Percentiles rank a stretch among this genome's conserved stretches.
phyloP scores from a whole-genome alignment of 2,329 filamentous ascomycete genomes.

The Aspergillus fumigatiaffinis region DNA sequence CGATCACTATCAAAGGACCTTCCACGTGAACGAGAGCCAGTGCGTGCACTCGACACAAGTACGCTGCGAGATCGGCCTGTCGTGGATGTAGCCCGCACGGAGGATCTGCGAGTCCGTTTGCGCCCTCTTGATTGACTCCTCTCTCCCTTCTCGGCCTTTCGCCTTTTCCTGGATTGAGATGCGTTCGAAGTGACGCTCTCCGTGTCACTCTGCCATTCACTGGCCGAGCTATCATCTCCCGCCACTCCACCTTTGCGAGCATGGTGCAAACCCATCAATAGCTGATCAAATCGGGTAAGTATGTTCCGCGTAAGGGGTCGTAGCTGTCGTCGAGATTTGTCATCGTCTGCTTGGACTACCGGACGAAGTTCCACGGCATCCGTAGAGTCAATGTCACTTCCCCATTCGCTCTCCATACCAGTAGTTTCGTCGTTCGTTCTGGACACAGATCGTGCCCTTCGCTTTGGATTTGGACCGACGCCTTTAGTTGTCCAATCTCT shows the following conservation, averaged over 20 bases:
- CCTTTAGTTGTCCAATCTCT: constrained; percentile 33
- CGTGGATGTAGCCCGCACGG: constrained; percentile 3
- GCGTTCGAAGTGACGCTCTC: constrained; percentile 21
- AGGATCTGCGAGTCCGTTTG: constrained; percentile 19
- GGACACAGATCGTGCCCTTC: constrained; percentile 2
- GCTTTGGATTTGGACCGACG: neutral
- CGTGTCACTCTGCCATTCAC: constrained; percentile 26
- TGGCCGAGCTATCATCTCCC: constrained; percentile 22
- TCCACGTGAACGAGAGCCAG: constrained; percentile 9
- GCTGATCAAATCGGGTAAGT: constrained; percentile 63
- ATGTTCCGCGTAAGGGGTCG: constrained; percentile 67
- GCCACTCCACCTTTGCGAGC: constrained; percentile 52
- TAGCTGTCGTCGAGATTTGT: constrained; percentile 60
- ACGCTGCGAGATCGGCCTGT: constrained; percentile 6
- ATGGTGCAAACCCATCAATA: constrained; percentile 68
- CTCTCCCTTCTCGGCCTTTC: neutral
- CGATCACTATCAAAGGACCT: constrained; percentile 14
- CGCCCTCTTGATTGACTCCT: constrained; percentile 23
- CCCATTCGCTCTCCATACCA: constrained; percentile 16
- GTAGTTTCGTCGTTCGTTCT: constrained; percentile 15
- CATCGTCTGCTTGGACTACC: constrained; percentile 66
- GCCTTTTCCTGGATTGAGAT: constrained; percentile 10
- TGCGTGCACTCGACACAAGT: constrained; percentile 5
- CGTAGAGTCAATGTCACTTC: constrained; percentile 13
- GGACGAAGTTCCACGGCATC: constrained; percentile 35